Percentiles rank a stretch among this genome's conserved stretches.
Evolutionary conservation across 768 basidiomycete species (phyloP).

Genomic region (Amyloporia xantha): DNA sequence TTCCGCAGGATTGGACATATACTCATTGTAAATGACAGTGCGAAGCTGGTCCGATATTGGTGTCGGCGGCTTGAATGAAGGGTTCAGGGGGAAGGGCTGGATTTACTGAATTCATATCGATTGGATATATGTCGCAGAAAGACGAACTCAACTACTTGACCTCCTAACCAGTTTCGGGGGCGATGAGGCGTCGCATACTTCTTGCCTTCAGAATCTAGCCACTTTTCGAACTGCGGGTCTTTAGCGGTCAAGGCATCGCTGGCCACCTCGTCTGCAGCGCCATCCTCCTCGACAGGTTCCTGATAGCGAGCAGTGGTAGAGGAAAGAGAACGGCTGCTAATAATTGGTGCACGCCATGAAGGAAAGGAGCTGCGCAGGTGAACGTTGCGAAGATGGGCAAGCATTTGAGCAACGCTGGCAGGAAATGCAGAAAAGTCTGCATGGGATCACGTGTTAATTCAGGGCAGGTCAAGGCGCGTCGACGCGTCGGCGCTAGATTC

Average conservation of each 20-base stretch:
- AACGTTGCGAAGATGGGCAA: slow-evolving; percentile 21
- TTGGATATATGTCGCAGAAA: slow-evolving; percentile 6
- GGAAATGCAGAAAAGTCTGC: slow-evolving; percentile 20
- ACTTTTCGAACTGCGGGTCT: slow-evolving; percentile 22
- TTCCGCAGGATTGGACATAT: slow-evolving; percentile 47
- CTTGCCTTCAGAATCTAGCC: slow-evolving; percentile 36
- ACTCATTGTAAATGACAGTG: slow-evolving; percentile 51
- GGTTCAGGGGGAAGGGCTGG: slow-evolving; percentile 84
- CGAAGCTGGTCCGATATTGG: slow-evolving; percentile 64
- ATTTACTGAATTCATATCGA: slow-evolving; percentile 4
- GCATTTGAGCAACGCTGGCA: slow-evolving; percentile 17
- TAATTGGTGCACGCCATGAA: slow-evolving; percentile 7
- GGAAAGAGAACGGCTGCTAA: neutral
- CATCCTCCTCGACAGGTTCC: slow-evolving; percentile 8
- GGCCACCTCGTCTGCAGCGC: slow-evolving; percentile 9
- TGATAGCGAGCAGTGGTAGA: slow-evolving; percentile 6
- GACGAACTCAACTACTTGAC: slow-evolving; percentile 43
- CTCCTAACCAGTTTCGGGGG: slow-evolving; percentile 60
- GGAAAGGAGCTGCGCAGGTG: slow-evolving; percentile 7
- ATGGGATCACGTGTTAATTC: slow-evolving; percentile 21
- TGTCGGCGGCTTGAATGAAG: slow-evolving; percentile 72
- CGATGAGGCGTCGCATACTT: slow-evolving; percentile 36
- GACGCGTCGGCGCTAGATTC: neutral
- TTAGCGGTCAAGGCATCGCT: slow-evolving; percentile 9
- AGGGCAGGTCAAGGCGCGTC: slow-evolving; percentile 16